Base-by-base conservation (phyloP, 805 yeast genomes). In the Pichia heedii region DNA sequence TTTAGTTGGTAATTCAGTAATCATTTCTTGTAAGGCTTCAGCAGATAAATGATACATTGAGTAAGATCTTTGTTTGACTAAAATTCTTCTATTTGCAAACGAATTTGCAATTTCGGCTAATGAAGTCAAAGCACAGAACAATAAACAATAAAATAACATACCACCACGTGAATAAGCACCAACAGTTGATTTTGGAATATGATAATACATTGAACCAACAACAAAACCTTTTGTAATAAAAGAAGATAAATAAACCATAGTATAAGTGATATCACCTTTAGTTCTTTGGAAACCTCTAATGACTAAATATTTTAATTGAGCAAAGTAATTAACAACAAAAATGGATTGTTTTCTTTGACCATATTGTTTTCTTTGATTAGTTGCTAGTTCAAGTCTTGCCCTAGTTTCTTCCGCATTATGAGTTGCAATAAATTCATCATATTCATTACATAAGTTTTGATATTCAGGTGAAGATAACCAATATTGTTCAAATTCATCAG, bases 141-240 rank as follows among this genome's bases (percentile, higher is more conserved):
- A 65, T 36, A 77, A 69, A 45, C 78, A 75, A 55, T 74, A 77
- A 59, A 78, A 79, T 60, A 79, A 61, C 37, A 77, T 65, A 54
- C 82, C 81, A 60, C 80, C 79, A 62, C 83, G 69, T 44, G 75
- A 73, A 56, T 71, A 77, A 41, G 80, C 77, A 49, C 81, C 78
- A 16, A 56, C 61, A 3, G 85, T 75, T 12, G 70, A 67, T 13
- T 68, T 65, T 42, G 67, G 69, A 47, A 76, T 67, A 46, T 72
- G 71, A 58, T 67, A 78, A 53, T 73, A 79, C 62, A 77, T 70
- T 6, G 84, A 77, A 51, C 83, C 79, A 43, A 77, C 71, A 55
- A 79, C 64, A 51, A 79, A 66, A 57, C 81, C 81, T 66, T 76
- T 74, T 42, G 71, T 69, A 43, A 72, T 57, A 51, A 76, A 76